Evolutionary conservation across 768 basidiomycete genomes (phyloP), one percentile per base, ranked within the genome.

Genomic region (Amanita polypyramis): DNA sequence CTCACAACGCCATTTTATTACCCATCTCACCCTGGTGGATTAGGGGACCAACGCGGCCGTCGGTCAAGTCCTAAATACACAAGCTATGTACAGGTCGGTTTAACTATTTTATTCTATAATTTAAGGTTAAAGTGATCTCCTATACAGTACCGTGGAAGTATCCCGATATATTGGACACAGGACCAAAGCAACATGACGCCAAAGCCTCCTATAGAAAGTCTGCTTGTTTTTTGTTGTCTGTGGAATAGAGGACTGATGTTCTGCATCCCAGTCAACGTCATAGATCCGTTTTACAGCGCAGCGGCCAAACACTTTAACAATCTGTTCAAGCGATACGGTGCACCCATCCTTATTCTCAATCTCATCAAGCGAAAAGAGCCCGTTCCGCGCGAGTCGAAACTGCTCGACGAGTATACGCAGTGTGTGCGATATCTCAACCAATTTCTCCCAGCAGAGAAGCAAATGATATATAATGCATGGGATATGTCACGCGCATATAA

Each of bases 161-260:
- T 99, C 30, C 96, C 96, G 0, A 73, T 98, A 2, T 93, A 86
- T 60, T 99, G 96, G 96, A 87, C 88, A 10, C 95, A 99, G 61
- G 96, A 98, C 52, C 82, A 80, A 1, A 89, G 78, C 38, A 82
- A 80, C 45, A 91, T 95, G 79, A 84, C 71, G n/a, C 87, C 92
- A 0, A 82, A 85, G 54, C 96, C 96, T 2, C 95, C 94, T 2
- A 96, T 99, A 36, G 91, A 97, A 67, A 92, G 94, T 97, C 51
- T 53, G 85, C 65, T 3, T 21, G 14, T 32, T n/a, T 20, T 10
- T 27, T 42, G 17, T 9, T 25, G 35, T 30, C 38, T 21, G 53
- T 43, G 51, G 50, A 47, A n/a, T 21, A 15, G 33, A 39, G 44
- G 45, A 44, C 11, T 27, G 32, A 27, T 36, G n/a, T 8, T 3